These are phyloP conservation scores for Pleurotus sapidus DNA, from an alignment of 768 basidiomycete genomes.

Conservation along the genomic window DNA sequence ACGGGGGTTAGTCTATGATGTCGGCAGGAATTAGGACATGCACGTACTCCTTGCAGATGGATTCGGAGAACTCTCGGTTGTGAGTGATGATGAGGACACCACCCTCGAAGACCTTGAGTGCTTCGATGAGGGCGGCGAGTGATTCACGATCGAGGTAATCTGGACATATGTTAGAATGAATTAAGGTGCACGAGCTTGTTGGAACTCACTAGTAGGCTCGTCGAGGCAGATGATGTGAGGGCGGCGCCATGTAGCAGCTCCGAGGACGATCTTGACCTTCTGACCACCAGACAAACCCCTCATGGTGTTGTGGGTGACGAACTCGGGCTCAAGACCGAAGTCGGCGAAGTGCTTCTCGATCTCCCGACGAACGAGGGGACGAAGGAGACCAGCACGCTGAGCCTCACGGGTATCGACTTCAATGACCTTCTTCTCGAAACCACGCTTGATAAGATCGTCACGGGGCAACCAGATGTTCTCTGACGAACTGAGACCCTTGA, in stretches of 20 bases:
- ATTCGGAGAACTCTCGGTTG: constrained; percentile 99
- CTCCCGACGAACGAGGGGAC: constrained; percentile 96
- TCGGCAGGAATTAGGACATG: too few species aligned
- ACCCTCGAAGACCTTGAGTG: constrained; percentile 96
- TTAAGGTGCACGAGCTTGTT: constrained; percentile 2
- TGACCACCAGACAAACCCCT: constrained; percentile 97
- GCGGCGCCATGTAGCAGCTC: constrained; percentile 98
- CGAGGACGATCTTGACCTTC: constrained; percentile 99
- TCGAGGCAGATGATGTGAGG: constrained; percentile 97
- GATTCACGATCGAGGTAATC: constrained; percentile 99
- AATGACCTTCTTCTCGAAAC: constrained; percentile 98
- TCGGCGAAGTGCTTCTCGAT: constrained; percentile 99
- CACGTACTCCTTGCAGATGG: constrained; percentile 75
- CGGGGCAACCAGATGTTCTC: constrained; percentile 98
- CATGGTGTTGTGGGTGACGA: constrained; percentile 99
- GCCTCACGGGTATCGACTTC: constrained; percentile 98
- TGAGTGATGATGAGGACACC: constrained; percentile 98
- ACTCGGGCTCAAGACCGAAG: constrained; percentile 98
- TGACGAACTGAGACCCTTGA: constrained; percentile 92
- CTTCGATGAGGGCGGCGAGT: constrained; percentile 96
- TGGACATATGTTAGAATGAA: constrained; percentile 20
- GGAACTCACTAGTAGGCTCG: constrained; percentile 81
- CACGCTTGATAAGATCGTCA: constrained; percentile 96
- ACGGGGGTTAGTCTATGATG: too few species aligned
- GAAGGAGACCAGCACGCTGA: constrained; percentile 91